Base-by-base conservation (phyloP, 225 moss, liverwort and hornwort species). In the Bryum argenteum region DNA sequence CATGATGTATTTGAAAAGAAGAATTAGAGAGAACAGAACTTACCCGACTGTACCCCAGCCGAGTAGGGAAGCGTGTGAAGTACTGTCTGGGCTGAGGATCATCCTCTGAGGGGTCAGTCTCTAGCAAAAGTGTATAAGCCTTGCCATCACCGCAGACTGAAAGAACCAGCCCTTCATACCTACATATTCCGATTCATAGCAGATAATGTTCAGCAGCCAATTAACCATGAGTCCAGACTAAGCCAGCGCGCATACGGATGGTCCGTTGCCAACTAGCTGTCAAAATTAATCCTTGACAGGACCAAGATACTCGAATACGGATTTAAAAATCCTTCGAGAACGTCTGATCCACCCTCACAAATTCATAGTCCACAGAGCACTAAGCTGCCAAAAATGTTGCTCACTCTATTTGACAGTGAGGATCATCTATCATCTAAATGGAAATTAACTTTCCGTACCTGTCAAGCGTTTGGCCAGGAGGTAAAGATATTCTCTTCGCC, bases 131-230 rank as follows among this genome's bases (percentile, higher is more conserved):
- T 20, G 90, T 88, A 72, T 94, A 94, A 11, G 83, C 47, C 80
- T 85, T 94, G 66, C 91, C 94, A 79, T 94, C 94, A 28, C 94
- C 94, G 44, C 94, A 91, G 33, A 94, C 89, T 56, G 94, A 94
- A 45, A 94, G 83, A 33, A 94, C 73, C 70, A 94, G 74, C 55
- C 91, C 94, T 79, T 91, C 94, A 50, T 85, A 94, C 87, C 94
- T 94, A 17, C 17, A 48, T 17, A 78, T 73, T 76, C 70, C 60
- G 2, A 3, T 33, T 6, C 33, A 69, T 47, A 62, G 71, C 21
- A 61, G 8, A 17, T n/a, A 40, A 58, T 63, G 58, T n/a, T 67
- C 52, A 66, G 44, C 19, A 41, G 19, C 40, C 22, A 40, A 23
- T n/a, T 52, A 51, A 24, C 17, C 39, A 39, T 52, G 42, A 10